Base-by-base conservation (phyloP, 192 early-diverging fungal species). In the Podila horticola region DNA sequence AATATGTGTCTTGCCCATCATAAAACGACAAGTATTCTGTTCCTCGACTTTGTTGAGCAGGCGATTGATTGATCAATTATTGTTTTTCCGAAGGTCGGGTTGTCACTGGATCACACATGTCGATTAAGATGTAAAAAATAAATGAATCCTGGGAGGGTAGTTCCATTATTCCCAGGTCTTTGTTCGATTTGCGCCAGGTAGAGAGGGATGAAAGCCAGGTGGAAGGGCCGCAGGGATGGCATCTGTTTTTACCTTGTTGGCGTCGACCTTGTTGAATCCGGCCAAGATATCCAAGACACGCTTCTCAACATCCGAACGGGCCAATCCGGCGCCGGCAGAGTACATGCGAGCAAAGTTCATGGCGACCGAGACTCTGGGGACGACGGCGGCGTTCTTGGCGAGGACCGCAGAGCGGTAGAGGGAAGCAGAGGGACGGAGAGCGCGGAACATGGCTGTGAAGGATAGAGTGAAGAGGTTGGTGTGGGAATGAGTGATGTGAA, bases 191-290 rank as follows among this genome's bases (percentile, higher is more conserved):
- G 41, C 15, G 41, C 41, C 41, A 45, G 41, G 15, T 17, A 12
- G 41, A 15, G 41, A 45, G 41, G 15, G 52, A 55, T 9, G 52
- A 24, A 55, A 26, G 8, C n/a, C 20, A 26, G 6, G 52, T 24
- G 17, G 24, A 22, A 22, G 52, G 52, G 52, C 8, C 20, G 1
- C n/a, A 19, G 22, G n/a, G 52, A 17, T 41, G 49, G 20, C 20
- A n/a, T 24, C 28, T 48, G 52, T 45, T 45, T 24, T 74, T 91
- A 99, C 97, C 94, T 98, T 97, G 76, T 86, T 79, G 48, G 89
- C 84, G 75, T 96, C 93, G 82, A 99, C 94, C 90, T 99, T 99
- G 84, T 97, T 97, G 87, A 99, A 99, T 75, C 94, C 96, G 82
- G 91, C 91, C 66, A 99, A 83, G 36, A 99, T 90, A 62, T 93